These are phyloP conservation scores for Fraxinus nigra DNA, from an alignment of 305 asterid genomes.

Conservation along the genomic window DNA sequence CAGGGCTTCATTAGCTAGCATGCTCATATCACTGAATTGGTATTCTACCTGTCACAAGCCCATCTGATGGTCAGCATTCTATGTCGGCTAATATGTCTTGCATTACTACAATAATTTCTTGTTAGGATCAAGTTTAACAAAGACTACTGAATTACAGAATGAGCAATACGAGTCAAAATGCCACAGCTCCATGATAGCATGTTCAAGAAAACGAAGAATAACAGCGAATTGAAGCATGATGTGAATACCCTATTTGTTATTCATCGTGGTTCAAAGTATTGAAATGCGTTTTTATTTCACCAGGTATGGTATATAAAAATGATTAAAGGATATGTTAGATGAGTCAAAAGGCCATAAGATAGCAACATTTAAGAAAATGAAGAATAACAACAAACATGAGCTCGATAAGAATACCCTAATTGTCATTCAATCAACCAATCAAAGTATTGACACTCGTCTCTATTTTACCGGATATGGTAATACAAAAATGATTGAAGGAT, in stretches of 20 bases:
- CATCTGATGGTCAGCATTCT: not conserved
- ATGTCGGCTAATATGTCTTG: not conserved
- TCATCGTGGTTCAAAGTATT: not conserved
- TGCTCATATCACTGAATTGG: slow-evolving; percentile 86
- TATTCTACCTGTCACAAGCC: slow-evolving; percentile 63
- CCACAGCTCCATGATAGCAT: not conserved
- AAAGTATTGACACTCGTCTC: not conserved
- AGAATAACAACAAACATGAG: not conserved
- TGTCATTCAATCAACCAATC: not conserved
- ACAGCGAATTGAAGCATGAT: not conserved
- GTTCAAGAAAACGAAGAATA: not conserved
- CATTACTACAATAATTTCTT: not conserved
- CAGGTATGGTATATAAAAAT: not conserved
- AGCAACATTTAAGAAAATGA: not conserved
- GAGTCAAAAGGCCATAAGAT: not conserved
- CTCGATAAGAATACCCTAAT: not conserved
- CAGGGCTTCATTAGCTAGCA: slow-evolving; percentile 83
- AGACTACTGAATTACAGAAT: not conserved
- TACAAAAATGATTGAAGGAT: not conserved
- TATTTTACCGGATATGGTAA: not conserved
- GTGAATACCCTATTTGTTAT: not conserved
- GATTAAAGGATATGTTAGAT: not conserved
- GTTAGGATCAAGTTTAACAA: not conserved
- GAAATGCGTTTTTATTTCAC: not conserved
- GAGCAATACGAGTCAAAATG: not conserved